Percentiles rank a stretch among this genome's conserved stretches.
Evolutionary conservation across 2,329 filamentous ascomycete species (phyloP).

Genomic region (Pestalotiopsis fici): DNA sequence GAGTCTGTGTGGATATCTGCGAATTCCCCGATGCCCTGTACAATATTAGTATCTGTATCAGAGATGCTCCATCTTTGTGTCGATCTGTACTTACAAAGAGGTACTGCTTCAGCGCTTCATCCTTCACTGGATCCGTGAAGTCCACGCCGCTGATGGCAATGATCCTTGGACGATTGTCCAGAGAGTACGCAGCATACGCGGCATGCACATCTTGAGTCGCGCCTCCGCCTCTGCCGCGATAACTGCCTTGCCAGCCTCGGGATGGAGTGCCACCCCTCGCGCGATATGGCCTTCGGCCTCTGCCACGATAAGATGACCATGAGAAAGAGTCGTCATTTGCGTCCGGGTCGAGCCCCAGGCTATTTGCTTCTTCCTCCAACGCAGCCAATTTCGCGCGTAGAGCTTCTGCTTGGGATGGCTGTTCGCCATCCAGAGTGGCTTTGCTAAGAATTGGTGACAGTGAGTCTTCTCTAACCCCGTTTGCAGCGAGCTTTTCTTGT

Average conservation of each 20-base stretch:
- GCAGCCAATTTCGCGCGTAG: slow-evolving; percentile 72
- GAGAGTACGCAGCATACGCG: slow-evolving; percentile 63
- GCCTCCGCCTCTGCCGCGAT: slow-evolving; percentile 20
- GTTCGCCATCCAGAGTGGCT: slow-evolving; percentile 20
- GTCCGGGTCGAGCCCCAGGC: slow-evolving; percentile 66
- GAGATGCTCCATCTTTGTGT: not conserved
- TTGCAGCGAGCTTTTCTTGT: slow-evolving; percentile 62
- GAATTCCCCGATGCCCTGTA: slow-evolving; percentile 63
- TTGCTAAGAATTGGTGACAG: slow-evolving; percentile 19
- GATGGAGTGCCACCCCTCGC: slow-evolving; percentile 32
- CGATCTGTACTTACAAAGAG: slow-evolving; percentile 58
- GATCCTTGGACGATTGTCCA: slow-evolving; percentile 76
- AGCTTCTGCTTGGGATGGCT: slow-evolving; percentile 56
- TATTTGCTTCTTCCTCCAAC: slow-evolving; percentile 72
- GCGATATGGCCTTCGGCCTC: slow-evolving; percentile 41
- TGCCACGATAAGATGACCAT: slow-evolving; percentile 37
- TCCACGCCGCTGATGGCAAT: slow-evolving; percentile 65
- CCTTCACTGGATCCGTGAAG: slow-evolving; percentile 61
- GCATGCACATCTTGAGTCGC: slow-evolving; percentile 38
- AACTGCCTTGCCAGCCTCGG: not conserved
- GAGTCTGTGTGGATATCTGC: slow-evolving; percentile 54
- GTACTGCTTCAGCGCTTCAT: slow-evolving; percentile 72
- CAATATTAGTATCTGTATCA: slow-evolving; percentile 24
- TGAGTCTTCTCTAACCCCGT: slow-evolving; percentile 29
- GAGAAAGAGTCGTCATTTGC: slow-evolving; percentile 43